These are phyloP conservation scores for Onygenales sp. DNA, from an alignment of 2,329 filamentous ascomycete genomes.

Conservation along the genomic window DNA sequence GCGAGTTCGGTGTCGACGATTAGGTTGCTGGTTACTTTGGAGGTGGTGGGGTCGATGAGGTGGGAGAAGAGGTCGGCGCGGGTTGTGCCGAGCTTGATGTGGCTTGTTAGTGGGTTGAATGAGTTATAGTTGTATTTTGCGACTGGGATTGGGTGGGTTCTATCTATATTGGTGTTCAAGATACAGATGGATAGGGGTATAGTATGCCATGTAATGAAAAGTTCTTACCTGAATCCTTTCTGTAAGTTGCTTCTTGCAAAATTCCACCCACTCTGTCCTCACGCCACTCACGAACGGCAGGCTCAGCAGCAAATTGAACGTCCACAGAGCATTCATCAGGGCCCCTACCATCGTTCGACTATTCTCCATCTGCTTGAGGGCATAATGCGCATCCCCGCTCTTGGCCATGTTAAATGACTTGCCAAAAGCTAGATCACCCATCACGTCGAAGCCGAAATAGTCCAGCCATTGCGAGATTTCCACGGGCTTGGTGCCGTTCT, in stretches of 20 bases:
- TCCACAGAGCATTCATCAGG: slow-evolving; percentile 15
- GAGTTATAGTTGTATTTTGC: too few relatives aligned
- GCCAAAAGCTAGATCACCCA: slow-evolving; percentile 29
- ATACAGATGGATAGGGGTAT: neutral
- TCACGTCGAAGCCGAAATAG: slow-evolving; percentile 21
- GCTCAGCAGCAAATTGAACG: slow-evolving; percentile 15
- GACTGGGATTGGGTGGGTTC: too few relatives aligned
- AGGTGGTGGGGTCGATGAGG: neutral
- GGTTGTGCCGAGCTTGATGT: slow-evolving; percentile 1
- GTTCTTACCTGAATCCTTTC: slow-evolving; percentile 10
- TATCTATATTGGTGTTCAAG: too few relatives aligned
- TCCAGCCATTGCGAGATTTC: slow-evolving; percentile 14
- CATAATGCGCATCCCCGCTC: slow-evolving; percentile 12
- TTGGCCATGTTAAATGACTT: slow-evolving; percentile 27
- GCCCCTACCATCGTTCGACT: slow-evolving; percentile 13
- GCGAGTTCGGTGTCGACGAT: slow-evolving; percentile 4
- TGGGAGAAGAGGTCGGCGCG: slow-evolving; percentile 6
- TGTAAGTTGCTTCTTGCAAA: slow-evolving; percentile 11
- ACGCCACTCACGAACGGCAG: slow-evolving; percentile 10
- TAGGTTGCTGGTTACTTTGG: slow-evolving; percentile 1
- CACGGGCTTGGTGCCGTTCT: slow-evolving; percentile 1
- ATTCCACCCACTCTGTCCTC: slow-evolving; percentile 9
- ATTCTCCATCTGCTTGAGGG: slow-evolving; percentile 12
- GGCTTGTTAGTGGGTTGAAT: neutral
- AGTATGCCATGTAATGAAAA: neutral